Percentiles rank a stretch among this genome's conserved stretches.
Conservation (phyloP, 257 asterid species). For the Oldenlandia corymbosa region DNA sequence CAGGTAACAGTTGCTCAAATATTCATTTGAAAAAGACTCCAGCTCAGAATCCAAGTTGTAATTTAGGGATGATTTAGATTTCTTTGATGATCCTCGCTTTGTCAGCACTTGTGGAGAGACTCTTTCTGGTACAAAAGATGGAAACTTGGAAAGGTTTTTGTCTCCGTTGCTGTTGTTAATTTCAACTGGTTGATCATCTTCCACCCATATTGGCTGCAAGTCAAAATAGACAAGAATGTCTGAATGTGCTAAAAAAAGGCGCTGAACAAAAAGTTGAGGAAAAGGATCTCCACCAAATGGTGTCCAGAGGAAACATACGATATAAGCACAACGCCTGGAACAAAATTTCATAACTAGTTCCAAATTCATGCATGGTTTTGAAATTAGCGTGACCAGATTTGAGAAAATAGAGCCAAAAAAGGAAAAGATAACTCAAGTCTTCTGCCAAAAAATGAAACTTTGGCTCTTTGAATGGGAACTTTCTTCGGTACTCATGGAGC, state of each 20-base stretch:
- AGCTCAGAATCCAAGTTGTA: constrained; percentile 20
- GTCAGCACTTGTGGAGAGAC: constrained; percentile 42
- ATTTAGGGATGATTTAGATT: constrained; percentile 18
- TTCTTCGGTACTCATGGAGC: background rate
- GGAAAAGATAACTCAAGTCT: no score
- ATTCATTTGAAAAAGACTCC: constrained; percentile 23
- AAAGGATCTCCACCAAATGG: background rate
- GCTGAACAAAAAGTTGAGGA: constrained; percentile 5
- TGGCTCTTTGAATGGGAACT: background rate
- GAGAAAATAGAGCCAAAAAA: no score
- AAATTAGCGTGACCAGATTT: no score
- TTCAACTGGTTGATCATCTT: constrained; percentile 49
- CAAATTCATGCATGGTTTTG: background rate
- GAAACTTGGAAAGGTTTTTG: constrained; percentile 38
- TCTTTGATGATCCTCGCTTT: constrained; percentile 27
- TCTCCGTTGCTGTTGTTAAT: constrained; percentile 17
- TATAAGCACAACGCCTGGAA: background rate
- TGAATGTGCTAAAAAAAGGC: background rate
- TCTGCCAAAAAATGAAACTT: background rate
- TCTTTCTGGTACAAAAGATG: constrained; percentile 61
- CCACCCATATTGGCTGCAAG: constrained; percentile 71
- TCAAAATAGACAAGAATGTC: background rate
- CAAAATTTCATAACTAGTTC: background rate
- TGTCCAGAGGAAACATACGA: background rate
- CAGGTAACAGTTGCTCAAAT: constrained; percentile 30